Conservation (phyloP, 2,329 filamentous ascomycete genomes). For the Fusarium zealandicum region DNA sequence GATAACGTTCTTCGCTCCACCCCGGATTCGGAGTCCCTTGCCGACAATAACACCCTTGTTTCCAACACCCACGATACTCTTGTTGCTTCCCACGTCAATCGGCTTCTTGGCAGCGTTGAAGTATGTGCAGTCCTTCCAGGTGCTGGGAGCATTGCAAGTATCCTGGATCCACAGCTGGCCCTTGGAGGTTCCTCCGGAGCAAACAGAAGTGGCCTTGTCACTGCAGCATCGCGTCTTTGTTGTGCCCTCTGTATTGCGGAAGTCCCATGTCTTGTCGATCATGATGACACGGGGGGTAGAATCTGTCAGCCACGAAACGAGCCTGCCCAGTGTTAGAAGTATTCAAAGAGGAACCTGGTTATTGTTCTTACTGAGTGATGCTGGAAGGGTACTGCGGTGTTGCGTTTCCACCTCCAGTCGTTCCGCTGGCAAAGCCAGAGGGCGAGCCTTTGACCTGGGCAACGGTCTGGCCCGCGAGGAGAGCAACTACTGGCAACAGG, state of each 20-base stretch:
- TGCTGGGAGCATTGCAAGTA: constrained; percentile 62
- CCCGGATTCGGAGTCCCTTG: constrained; percentile 60
- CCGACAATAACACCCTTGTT: constrained; percentile 62
- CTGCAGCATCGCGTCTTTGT: constrained; percentile 62
- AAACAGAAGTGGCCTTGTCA: constrained; percentile 51
- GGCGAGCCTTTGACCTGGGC: constrained; percentile 46
- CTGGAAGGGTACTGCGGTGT: constrained; percentile 59
- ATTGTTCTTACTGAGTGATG: constrained; percentile 56
- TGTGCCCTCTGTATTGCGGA: constrained; percentile 61
- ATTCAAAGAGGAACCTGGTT: neutral
- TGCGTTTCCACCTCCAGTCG: constrained; percentile 67
- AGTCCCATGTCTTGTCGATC: constrained; percentile 62
- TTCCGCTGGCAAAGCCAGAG: constrained; percentile 55
- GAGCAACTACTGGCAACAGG: neutral
- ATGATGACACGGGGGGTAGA: constrained; percentile 62
- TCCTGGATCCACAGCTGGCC: constrained; percentile 1
- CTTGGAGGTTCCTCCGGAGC: constrained; percentile 16
- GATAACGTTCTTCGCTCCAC: constrained; percentile 61
- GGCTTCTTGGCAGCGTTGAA: constrained; percentile 59
- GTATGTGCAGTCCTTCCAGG: constrained; percentile 53
- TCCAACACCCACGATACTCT: constrained; percentile 63
- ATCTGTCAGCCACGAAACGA: constrained; percentile 60
- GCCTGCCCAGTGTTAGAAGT: neutral
- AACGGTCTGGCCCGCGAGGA: neutral
- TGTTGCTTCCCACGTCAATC: constrained; percentile 62